A percentile compares a stretch with the other conserved stretches of the same genome.
These are phyloP conservation scores for Wickerhamiella infanticola DNA, from an alignment of 1,139 yeast species.

Conservation along the genomic window DNA sequence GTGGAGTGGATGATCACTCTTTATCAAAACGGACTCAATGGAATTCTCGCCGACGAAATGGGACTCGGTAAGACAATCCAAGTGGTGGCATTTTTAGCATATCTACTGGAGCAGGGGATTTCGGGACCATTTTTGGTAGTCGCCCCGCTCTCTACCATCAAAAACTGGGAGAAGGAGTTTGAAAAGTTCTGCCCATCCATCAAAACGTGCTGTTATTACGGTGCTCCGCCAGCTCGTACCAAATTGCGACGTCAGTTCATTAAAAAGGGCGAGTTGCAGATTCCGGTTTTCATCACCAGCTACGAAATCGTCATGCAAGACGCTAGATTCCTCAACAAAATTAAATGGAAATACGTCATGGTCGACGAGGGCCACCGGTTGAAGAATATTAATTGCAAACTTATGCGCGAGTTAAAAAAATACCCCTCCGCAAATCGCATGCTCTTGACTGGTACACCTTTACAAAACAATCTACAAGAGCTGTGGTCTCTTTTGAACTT, in stretches of 20 bases:
- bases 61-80: slow-evolving; percentile 92
- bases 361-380: slow-evolving; percentile 95
- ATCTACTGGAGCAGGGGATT: slow-evolving; percentile 63
- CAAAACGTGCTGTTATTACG: slow-evolving; percentile 45
- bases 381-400: slow-evolving; percentile 63
- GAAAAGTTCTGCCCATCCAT: slow-evolving; percentile 56
- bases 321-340: slow-evolving; percentile 33
- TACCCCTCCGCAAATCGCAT: slow-evolving; percentile 48
- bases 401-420: slow-evolving; percentile 55
- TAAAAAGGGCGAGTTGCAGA: slow-evolving; percentile 4
- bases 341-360: slow-evolving; percentile 66
- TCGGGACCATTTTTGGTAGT: slow-evolving; percentile 75
- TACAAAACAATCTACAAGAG: slow-evolving; percentile 78
- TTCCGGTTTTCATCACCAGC: slow-evolving; percentile 54
- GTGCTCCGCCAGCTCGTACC: slow-evolving; percentile 40
- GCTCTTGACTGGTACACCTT: slow-evolving; percentile 80
- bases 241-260: slow-evolving; percentile 5
- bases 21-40: slow-evolving; percentile 87
- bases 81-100: slow-evolving; percentile 62
- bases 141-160: slow-evolving; percentile 75
- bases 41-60: slow-evolving; percentile 94
- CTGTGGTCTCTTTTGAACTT: slow-evolving; percentile 83
- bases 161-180: slow-evolving; percentile 72
- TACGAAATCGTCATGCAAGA: slow-evolving; percentile 72
- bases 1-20: slow-evolving; percentile 78